Evolutionary conservation across 1,284 basidiomycete species (phyloP).

Genomic region (Cerioporus squamosus): DNA sequence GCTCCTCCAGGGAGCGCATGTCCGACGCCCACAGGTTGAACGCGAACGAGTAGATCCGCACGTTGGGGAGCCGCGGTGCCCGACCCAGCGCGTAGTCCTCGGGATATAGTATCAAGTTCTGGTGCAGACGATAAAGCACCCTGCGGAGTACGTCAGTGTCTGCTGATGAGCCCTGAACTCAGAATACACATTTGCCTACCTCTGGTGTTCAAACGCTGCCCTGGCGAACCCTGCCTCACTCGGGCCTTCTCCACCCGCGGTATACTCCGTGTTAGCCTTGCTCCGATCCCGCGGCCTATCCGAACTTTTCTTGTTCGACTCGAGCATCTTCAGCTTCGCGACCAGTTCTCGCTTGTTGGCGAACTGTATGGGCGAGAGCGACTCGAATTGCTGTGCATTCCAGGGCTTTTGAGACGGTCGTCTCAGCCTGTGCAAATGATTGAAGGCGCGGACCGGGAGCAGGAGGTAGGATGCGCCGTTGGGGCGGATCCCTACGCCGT

Average conservation of each 20-base stretch:
- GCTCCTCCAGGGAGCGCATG: conserved; percentile 22
- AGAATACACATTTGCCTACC: conserved; percentile 25
- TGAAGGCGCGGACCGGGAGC: conserved; percentile 24
- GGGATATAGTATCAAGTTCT: conserved; percentile 13
- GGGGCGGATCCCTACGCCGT: conserved; percentile 34
- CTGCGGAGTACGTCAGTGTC: conserved; percentile 4
- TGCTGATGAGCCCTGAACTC: conserved; percentile 1
- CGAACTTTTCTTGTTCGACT: conserved; percentile 29
- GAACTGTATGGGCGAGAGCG: conserved; percentile 40
- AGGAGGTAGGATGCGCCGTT: conserved; percentile 40
- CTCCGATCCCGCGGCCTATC: conserved; percentile 30
- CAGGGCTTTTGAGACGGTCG: conserved; percentile 4
- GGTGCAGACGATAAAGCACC: conserved; percentile 23
- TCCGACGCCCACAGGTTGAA: conserved; percentile 37
- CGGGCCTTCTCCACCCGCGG: conserved; percentile 14
- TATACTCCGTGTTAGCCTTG: conserved; percentile 36
- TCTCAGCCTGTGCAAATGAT: conserved; percentile 6
- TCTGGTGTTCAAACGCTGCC: conserved; percentile 38
- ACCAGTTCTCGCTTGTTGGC: conserved; percentile 24
- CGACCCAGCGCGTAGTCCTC: conserved; percentile 26
- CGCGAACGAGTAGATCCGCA: conserved; percentile 32
- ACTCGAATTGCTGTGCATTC: conserved; percentile 29
- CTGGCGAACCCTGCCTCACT: conserved; percentile 24
- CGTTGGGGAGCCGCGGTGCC: conserved; percentile 25
- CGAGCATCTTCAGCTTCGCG: conserved; percentile 30